Conservation (phyloP, 2,329 filamentous ascomycete species). For the Gaeumannomyces sp. region DNA sequence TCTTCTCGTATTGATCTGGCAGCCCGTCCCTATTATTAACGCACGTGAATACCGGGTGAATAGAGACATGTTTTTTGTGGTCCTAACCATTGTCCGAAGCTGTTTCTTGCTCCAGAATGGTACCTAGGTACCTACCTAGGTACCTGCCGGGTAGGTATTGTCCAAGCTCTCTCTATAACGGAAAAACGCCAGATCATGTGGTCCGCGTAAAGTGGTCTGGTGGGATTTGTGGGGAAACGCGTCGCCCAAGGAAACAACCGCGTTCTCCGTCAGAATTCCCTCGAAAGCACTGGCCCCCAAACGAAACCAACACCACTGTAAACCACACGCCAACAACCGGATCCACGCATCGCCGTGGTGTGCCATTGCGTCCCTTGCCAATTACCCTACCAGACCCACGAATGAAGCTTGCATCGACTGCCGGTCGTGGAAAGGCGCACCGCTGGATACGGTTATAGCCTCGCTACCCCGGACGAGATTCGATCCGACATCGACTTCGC, state of each 20-base stretch:
- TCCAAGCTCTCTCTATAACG: not conserved
- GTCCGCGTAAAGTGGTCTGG: constrained; percentile 1
- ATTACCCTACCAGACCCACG: not conserved
- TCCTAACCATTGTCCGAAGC: too few species aligned
- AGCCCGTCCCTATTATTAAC: too few species aligned
- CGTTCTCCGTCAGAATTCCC: not conserved
- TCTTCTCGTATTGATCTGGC: too few species aligned
- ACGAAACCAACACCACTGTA: not conserved
- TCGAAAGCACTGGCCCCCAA: not conserved
- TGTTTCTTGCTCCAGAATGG: not conserved
- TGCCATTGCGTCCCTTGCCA: not conserved
- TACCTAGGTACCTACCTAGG: not conserved
- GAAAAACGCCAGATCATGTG: constrained; percentile 4
- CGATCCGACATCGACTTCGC: too few species aligned
- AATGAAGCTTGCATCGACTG: not conserved
- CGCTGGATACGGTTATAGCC: not conserved
- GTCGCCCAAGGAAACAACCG: not conserved
- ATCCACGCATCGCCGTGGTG: too few species aligned
- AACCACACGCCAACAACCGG: not conserved
- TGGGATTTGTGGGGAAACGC: not conserved
- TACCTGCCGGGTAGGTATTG: too few species aligned
- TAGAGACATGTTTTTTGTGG: too few species aligned
- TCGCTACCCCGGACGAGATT: not conserved
- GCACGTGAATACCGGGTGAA: too few species aligned
- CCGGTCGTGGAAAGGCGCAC: not conserved